Percentiles rank a stretch among this genome's conserved stretches.
These are phyloP conservation scores for Saccharomyces jurei DNA, from an alignment of 805 yeast genomes.

Conservation along the genomic window DNA sequence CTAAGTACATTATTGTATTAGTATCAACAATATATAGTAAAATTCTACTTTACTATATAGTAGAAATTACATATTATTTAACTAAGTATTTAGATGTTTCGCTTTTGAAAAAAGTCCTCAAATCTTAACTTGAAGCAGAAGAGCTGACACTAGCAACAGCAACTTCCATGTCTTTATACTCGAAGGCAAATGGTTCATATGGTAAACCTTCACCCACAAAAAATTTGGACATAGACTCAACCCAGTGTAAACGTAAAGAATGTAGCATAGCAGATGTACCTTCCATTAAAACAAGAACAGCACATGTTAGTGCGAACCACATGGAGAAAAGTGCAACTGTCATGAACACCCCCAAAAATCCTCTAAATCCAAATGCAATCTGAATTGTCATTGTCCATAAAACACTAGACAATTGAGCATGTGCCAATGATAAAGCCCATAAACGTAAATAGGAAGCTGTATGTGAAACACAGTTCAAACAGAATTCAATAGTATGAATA, in stretches of 20 bases:
- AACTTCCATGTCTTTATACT: conserved; percentile 15
- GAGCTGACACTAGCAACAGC: conserved; percentile 4
- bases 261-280: conserved; percentile 83
- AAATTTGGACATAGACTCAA: conserved; percentile 73
- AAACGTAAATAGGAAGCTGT: conserved; percentile 71
- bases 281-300: conserved; percentile 68
- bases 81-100: background rate
- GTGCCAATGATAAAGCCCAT: conserved; percentile 76
- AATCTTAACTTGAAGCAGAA: background rate
- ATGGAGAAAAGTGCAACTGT: conserved; percentile 57
- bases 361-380: conserved; percentile 51
- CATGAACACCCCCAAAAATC: conserved; percentile 47
- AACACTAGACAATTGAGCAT: conserved; percentile 68
- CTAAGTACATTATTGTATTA: background rate
- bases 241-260: conserved; percentile 72
- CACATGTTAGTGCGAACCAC: conserved; percentile 68
- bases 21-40: background rate
- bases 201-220: conserved; percentile 70
- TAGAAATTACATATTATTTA: background rate
- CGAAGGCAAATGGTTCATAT: conserved; percentile 55
- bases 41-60: background rate
- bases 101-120: background rate
- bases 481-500: conserved; percentile 72
- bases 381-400: conserved; percentile 70
- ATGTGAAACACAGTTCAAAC: conserved; percentile 71